Conservation (phyloP, 2,329 filamentous ascomycete genomes). For the Fusarium beomiforme region DNA sequence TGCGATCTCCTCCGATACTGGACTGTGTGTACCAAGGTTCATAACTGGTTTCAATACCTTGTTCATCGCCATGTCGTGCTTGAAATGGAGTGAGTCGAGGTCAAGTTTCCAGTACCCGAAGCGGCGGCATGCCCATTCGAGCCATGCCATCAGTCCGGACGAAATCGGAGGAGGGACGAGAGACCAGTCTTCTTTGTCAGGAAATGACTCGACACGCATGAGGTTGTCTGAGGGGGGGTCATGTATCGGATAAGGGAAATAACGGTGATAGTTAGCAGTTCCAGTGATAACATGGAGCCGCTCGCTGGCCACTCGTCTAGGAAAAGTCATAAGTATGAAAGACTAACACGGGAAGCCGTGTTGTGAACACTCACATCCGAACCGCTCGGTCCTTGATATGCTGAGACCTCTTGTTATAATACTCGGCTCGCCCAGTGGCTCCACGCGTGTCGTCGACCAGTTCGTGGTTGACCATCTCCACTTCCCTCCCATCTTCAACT, state of each 20-base stretch:
- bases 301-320: slow-evolving; percentile 16
- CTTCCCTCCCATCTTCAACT: background rate
- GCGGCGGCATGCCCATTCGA: slow-evolving; percentile 26
- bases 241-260: background rate
- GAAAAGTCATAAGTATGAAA: background rate
- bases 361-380: slow-evolving; percentile 4
- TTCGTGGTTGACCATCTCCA: slow-evolving; percentile 1
- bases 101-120: slow-evolving; percentile 39
- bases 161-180: background rate
- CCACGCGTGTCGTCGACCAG: background rate
- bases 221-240: background rate
- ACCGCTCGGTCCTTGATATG: slow-evolving; percentile 3
- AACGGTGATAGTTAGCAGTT: slow-evolving; percentile 17
- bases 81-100: slow-evolving; percentile 37
- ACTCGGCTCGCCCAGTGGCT: background rate
- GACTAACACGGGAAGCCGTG: background rate
- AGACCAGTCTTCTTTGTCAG: background rate
- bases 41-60: background rate
- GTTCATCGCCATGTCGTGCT: background rate
- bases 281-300: slow-evolving; percentile 33
- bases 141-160: slow-evolving; percentile 12
- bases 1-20: background rate
- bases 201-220: slow-evolving; percentile 15
- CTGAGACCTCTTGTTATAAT: background rate
- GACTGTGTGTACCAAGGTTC: background rate